Evolutionary conservation across 2,329 filamentous ascomycete species (phyloP), one percentile per base, ranked within the genome.

Genomic region (Stachybotrys chartarum): DNA sequence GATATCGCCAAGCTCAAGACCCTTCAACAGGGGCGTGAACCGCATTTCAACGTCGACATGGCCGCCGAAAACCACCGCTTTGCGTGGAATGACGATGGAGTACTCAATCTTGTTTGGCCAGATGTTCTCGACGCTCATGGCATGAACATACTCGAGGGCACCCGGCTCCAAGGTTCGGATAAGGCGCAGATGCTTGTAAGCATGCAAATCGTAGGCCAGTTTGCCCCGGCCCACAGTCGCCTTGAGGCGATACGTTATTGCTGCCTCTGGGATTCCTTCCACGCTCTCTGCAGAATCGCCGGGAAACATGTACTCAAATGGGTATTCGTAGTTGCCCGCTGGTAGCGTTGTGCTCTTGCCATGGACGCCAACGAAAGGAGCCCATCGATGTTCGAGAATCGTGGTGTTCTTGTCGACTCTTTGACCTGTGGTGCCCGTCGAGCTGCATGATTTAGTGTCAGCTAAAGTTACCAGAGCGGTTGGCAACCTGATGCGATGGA

Each of bases 81-180:
- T 97, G 66, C 91, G 92, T 0, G 94, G 93, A 11, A 96, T 90
- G 56, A 90, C 85, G 59, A 99, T 91, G 32, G 91, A 93, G 74
- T 99, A 99, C 69, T 96, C 90, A 63, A 97, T 83, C 77, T 99
- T 99, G 76, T 96, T 94, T 6, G 91, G 89, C 94, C 94, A 99
- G 60, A 96, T 88, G 67, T 97, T 97, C 72, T 97, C 92, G 60
- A 97, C 92, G 59, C 90, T 90, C 90, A 97, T 94, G 51, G 91
- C 87, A 71, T 97, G 88, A 44, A 88, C 80, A 59, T 92, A 81
- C 67, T 93, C 89, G 56, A 92, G 78, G 11, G 88, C 87, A 52
- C 85, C 86, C 11, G 88, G 81, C 57, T 90, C 87, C 50, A 92
- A 75, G 0, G 90, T 93, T 55, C 90, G 83, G 56, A 93, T 88